These are phyloP conservation scores for Phytopythium delawarense DNA, from an alignment of 352 stramenopile species.

Conservation along the genomic window DNA sequence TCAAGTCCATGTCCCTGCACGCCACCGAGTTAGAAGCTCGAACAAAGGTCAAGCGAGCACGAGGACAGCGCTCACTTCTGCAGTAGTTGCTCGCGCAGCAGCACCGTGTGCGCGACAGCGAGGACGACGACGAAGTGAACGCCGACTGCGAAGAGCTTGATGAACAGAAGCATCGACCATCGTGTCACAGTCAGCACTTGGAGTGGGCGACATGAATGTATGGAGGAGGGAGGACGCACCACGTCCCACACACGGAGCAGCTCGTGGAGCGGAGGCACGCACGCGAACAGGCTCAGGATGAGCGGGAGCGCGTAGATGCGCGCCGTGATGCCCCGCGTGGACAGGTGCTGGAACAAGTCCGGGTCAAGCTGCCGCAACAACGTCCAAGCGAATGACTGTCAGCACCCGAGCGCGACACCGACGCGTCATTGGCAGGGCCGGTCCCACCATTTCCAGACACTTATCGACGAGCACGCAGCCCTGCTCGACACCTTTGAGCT, in stretches of 20 bases:
- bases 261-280: constrained; percentile 84
- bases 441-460: constrained; percentile 55
- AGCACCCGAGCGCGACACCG: background rate
- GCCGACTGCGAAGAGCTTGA: constrained; percentile 85
- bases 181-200: constrained; percentile 5
- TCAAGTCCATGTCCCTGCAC: constrained; percentile 77
- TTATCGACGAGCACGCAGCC: constrained; percentile 82
- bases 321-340: constrained; percentile 65
- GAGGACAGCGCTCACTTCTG: constrained; percentile 37
- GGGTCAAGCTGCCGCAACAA: constrained; percentile 53
- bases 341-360: constrained; percentile 80
- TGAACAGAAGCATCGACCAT: background rate
- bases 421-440: background rate
- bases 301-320: constrained; percentile 86
- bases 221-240: constrained; percentile 24
- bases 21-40: background rate
- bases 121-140: constrained; percentile 90
- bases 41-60: background rate
- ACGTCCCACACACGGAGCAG: constrained; percentile 90
- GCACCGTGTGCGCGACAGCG: constrained; percentile 84
- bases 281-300: constrained; percentile 89
- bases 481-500: constrained; percentile 81
- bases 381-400: background rate
- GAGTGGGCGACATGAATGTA: background rate
- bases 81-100: constrained; percentile 83